A percentile compares a stretch with the other conserved stretches of the same genome.
phyloP scores from a whole-genome alignment of 352 stramenopile genomes.

The Aphanomyces cochlioides region DNA sequence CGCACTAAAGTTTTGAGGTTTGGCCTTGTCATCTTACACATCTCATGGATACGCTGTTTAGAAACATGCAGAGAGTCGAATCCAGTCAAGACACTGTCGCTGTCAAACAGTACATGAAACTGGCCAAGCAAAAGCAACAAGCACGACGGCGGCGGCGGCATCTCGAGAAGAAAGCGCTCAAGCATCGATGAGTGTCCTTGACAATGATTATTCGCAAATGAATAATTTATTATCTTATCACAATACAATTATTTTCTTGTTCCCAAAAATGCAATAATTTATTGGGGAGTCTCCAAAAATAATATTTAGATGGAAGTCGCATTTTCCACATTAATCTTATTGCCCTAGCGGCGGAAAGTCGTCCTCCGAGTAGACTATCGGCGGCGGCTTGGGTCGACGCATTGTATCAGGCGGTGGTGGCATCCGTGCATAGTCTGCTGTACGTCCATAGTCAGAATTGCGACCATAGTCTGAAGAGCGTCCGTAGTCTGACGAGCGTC shows the following conservation, averaged over 20 bases:
- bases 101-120: slow-evolving; percentile 19
- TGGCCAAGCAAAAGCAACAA: slow-evolving; percentile 22
- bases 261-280: too few species aligned
- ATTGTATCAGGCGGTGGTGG: not conserved
- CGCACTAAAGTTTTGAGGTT: too few species aligned
- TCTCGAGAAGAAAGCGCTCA: slow-evolving; percentile 5
- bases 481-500: too few species aligned
- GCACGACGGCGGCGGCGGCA: slow-evolving; percentile 13
- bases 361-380: not conserved
- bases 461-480: too few species aligned
- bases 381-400: not conserved
- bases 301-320: not conserved
- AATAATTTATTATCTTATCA: not conserved
- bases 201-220: not conserved
- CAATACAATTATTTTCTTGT: not conserved
- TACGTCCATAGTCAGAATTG: too few species aligned
- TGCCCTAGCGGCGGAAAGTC: slow-evolving; percentile 26
- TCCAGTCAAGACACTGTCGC: not conserved
- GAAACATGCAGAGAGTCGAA: too few species aligned
- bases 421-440: too few species aligned
- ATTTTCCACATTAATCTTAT: not conserved
- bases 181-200: not conserved
- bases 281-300: too few species aligned
- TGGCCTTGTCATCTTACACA: too few species aligned
- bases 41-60: too few species aligned